Percentiles rank a stretch among this genome's conserved stretches.
Evolutionary conservation across 2,329 filamentous ascomycete species (phyloP).

Genomic region (Fusarium miscanthi): DNA sequence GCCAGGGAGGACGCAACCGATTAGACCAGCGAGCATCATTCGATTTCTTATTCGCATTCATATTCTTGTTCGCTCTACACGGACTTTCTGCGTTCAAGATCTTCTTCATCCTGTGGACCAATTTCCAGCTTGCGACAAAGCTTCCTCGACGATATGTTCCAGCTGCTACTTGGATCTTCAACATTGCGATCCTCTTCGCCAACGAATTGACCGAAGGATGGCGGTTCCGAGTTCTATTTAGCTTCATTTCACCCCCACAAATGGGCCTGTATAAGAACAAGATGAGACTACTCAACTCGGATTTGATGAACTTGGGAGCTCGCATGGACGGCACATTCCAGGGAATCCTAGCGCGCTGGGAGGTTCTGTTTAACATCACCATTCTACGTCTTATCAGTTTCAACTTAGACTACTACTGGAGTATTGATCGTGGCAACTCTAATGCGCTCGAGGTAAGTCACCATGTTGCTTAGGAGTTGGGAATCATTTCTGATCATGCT

Average conservation of each 20-base stretch:
- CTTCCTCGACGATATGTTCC: conserved; percentile 79
- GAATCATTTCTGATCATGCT: conserved; percentile 22
- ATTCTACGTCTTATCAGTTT: conserved; percentile 94
- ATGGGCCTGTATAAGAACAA: conserved; percentile 45
- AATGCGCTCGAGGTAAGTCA: conserved; percentile 83
- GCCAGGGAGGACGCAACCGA: conserved; percentile 64
- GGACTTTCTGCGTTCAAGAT: conserved; percentile 89
- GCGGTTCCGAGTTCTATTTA: conserved; percentile 71
- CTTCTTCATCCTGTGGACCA: conserved; percentile 79
- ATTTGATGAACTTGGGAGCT: conserved; percentile 69
- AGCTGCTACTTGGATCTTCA: conserved; percentile 87
- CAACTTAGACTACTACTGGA: conserved; percentile 98
- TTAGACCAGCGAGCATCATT: conserved; percentile 80
- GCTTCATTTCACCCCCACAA: conserved; percentile 56
- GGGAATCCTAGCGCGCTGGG: conserved; percentile 90
- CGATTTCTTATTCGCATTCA: conserved; percentile 81
- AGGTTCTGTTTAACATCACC: conserved; percentile 97
- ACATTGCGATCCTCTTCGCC: conserved; percentile 84
- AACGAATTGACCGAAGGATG: conserved; percentile 90
- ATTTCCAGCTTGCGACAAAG: conserved; percentile 80
- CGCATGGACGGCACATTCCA: conserved; percentile 79
- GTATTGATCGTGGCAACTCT: conserved; percentile 69
- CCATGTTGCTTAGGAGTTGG: not conserved
- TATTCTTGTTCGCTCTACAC: conserved; percentile 84
- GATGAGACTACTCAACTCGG: conserved; percentile 49